phyloP scores from a whole-genome alignment of 2,329 filamentous ascomycete species.

The Juglanconis juglandina region DNA sequence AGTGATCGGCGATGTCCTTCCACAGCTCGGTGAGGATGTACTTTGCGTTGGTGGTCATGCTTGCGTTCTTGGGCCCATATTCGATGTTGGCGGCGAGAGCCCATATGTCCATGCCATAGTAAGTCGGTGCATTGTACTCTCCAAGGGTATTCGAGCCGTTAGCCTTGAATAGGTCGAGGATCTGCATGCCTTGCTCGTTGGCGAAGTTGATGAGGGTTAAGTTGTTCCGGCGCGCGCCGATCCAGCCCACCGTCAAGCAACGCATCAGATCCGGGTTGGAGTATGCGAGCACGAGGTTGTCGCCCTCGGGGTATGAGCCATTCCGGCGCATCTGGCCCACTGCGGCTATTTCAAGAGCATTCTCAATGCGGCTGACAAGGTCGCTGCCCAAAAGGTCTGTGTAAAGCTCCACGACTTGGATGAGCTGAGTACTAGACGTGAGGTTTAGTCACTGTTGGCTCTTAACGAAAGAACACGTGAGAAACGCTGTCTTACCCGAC shows the following conservation, averaged over 20 bases:
- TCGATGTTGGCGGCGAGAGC: slow-evolving; percentile 36
- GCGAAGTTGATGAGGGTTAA: slow-evolving; percentile 35
- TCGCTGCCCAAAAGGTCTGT: slow-evolving; percentile 27
- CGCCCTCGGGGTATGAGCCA: slow-evolving; percentile 33
- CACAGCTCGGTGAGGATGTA: slow-evolving; percentile 31
- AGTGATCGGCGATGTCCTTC: slow-evolving; percentile 33
- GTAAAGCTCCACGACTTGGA: slow-evolving; percentile 35
- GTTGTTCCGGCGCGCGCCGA: slow-evolving; percentile 36
- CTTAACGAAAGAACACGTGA: neutral
- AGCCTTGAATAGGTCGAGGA: slow-evolving; percentile 29
- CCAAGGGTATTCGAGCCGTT: slow-evolving; percentile 31
- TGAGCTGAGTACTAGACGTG: slow-evolving; percentile 26
- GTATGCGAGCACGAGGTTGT: slow-evolving; percentile 38
- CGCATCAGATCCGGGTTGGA: slow-evolving; percentile 41
- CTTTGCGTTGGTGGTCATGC: slow-evolving; percentile 28
- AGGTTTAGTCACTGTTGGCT: neutral
- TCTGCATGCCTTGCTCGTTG: slow-evolving; percentile 29
- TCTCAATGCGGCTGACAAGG: slow-evolving; percentile 33
- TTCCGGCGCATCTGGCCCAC: slow-evolving; percentile 39
- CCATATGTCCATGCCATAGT: slow-evolving; percentile 40
- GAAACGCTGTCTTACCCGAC: slow-evolving; percentile 24
- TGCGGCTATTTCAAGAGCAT: slow-evolving; percentile 33
- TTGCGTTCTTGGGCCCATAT: slow-evolving; percentile 30
- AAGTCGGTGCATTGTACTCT: slow-evolving; percentile 39
- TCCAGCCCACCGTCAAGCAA: slow-evolving; percentile 37